phyloP scores from a whole-genome alignment of 805 yeast genomes.

The Kluyveromyces nonfermentans region DNA sequence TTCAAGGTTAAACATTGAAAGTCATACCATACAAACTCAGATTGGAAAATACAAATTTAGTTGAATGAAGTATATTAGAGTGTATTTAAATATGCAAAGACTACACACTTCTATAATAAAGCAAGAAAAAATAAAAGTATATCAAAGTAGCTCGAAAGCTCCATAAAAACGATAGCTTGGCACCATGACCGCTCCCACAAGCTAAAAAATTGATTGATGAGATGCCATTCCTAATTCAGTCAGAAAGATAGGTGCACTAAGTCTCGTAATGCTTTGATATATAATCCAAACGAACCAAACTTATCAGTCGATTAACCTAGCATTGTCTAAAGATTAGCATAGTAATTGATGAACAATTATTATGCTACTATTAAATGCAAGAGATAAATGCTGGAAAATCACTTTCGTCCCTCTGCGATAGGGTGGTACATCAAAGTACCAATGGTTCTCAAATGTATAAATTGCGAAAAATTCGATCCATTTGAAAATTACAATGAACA shows the following conservation, averaged over 20 bases:
- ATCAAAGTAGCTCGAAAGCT: too few relatives aligned
- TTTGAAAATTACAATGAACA: constrained; percentile 6
- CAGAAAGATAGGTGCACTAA: not conserved
- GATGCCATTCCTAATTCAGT: too few relatives aligned
- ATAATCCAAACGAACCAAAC: constrained; percentile 26
- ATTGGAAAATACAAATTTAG: too few relatives aligned
- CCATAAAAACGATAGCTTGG: not conserved
- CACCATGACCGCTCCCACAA: not conserved
- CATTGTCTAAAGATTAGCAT: not conserved
- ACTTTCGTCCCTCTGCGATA: constrained; percentile 28
- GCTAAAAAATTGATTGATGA: too few relatives aligned
- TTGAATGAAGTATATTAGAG: not conserved
- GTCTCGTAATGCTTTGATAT: not conserved
- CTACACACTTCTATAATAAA: not conserved
- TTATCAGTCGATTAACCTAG: constrained; percentile 21
- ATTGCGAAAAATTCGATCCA: constrained; percentile 3
- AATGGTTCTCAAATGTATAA: constrained; percentile 25
- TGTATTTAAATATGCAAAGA: not conserved
- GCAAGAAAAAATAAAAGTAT: not conserved
- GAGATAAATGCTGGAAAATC: constrained; percentile 5
- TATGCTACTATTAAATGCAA: not conserved
- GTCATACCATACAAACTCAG: too few relatives aligned
- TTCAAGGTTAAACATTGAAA: too few relatives aligned
- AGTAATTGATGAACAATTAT: not conserved
- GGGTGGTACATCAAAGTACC: constrained; percentile 18